Evolutionary conservation across 2,329 filamentous ascomycete species (phyloP), one percentile per base, ranked within the genome.

Genomic region (Ambrosiella cleistominuta): DNA sequence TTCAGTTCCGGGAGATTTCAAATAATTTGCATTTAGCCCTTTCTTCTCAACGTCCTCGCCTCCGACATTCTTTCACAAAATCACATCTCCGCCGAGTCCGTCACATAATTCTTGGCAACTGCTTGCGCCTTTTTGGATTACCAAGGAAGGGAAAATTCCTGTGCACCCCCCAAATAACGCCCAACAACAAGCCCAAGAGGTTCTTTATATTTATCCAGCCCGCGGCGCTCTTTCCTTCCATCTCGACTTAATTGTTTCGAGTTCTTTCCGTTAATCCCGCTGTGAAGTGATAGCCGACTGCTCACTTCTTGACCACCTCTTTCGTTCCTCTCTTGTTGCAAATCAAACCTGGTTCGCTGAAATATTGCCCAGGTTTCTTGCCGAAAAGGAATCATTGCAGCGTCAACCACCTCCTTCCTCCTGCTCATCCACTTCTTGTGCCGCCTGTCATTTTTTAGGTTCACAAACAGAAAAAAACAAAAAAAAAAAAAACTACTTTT

Each of bases 281-380:
- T 15, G 27, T 27, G 40, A 13, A 47, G n/a, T 47, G 19, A 17
- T 17, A 47, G 44, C n/a, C 44, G n/a, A 27, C 27, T 27, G 27
- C 27, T 27, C 27, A 27, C 27, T 27, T 27, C 27, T 7, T 47
- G 44, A 47, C 44, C 19, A 19, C 47, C 47, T 9, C 47, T 35
- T 51, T 47, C 12, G n/a, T 17, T 51, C 9, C 47, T 51, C 15
- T 51, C 47, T 51, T 15, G n/a, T 51, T 51, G 47, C 57, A 54
- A 55, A 42, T 44, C 42, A 47, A 60, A 27, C 56, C 59, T 56
- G 56, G 53, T 51, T 54, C 54, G 59, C 59, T 61, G 59, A 57
- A 61, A 61, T 61, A 61, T 61, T 61, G 59, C 59, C 56, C 59
- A 56, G 59, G 59, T 52, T 39, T 44, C 13, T 47, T 56, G 38